Evolutionary conservation across 345 rosid genomes (phyloP), one percentile per base, ranked within the genome.

Genomic region (Populus simonii): DNA sequence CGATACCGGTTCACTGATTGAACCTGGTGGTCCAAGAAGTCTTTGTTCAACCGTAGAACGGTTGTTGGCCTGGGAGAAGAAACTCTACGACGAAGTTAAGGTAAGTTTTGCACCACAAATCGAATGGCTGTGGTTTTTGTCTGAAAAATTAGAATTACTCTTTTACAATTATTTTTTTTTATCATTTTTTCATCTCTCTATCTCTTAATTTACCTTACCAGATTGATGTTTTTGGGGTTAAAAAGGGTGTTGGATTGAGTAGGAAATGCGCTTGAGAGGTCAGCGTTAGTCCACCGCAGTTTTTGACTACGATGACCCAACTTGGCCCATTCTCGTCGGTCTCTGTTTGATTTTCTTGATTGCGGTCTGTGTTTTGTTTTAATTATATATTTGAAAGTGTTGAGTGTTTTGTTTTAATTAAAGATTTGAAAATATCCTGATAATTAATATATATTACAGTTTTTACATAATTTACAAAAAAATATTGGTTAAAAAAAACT

Each of bases 61-160:
- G 57, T 92, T 96, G 74, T 88, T 91, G 87, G 99, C 98, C 66
- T 93, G 99, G 99, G 99, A 93, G 88, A 92, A 92, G 87, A 96
- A 96, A 83, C 95, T 92, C 33, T 96, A 91, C 36, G 90, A 88
- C 66, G 99, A 96, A 85, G 93, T 96, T 69, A 96, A 96, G 97
- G 99, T 93, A 80, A 49, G 61, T 47, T 10, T n/a, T 55, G 12
- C 29, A 38, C 74, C 5, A 47, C 51, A 47, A 59, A n/a, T 59
- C 23, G 29, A n/a, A 59, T 9, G 29, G 65, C 4, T 10, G 65
- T 23, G 65, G n/a, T 10, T 59, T 59, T 59, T 59, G 1, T 51
- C 23, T 57, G 25, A 8, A 57, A 57, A 57, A 8, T 57, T 57
- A 57, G 62, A 25, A 3, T n/a, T 20, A 57, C 69, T 41, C 71